phyloP scores from a whole-genome alignment of 176 grass and related monocot species.

The Chrysopogon serrulatus region DNA sequence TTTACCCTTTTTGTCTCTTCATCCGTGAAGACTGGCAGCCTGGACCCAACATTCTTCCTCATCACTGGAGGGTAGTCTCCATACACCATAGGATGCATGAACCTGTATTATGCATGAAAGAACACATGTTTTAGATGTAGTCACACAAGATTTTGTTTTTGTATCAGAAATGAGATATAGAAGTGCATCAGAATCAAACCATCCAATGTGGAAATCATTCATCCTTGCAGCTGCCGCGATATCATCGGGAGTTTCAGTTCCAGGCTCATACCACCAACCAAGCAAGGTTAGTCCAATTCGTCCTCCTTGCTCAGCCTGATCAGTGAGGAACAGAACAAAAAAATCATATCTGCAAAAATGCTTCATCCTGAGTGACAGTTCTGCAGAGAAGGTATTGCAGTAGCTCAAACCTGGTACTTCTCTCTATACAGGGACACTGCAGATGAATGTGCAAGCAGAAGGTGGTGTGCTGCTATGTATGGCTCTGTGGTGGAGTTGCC shows the following conservation, averaged over 20 bases:
- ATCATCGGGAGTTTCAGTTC: constrained; percentile 49
- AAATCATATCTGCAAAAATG: background rate
- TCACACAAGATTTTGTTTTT: background rate
- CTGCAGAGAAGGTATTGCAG: background rate
- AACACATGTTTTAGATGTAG: background rate
- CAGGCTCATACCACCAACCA: constrained; percentile 61
- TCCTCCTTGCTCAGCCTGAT: constrained; percentile 69
- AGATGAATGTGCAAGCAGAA: constrained; percentile 73
- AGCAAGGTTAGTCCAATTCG: constrained; percentile 66
- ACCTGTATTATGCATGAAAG: constrained; percentile 31
- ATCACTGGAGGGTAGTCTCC: constrained; percentile 80
- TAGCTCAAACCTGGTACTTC: constrained; percentile 58
- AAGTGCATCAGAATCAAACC: constrained; percentile 45
- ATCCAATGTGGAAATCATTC: constrained; percentile 86
- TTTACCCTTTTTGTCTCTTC: constrained; percentile 46
- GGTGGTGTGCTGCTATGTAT: constrained; percentile 69
- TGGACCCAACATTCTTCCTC: constrained; percentile 57
- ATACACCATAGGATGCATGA: constrained; percentile 65
- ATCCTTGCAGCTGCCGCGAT: constrained; percentile 58
- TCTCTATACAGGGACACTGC: constrained; percentile 54
- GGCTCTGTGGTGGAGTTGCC: constrained; percentile 94
- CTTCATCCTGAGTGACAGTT: background rate
- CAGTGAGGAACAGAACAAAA: constrained; percentile 2
- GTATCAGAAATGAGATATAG: background rate
- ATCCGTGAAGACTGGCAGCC: constrained; percentile 47